phyloP scores from a whole-genome alignment of 148 eudicot species.

The Linanthus parryae region DNA sequence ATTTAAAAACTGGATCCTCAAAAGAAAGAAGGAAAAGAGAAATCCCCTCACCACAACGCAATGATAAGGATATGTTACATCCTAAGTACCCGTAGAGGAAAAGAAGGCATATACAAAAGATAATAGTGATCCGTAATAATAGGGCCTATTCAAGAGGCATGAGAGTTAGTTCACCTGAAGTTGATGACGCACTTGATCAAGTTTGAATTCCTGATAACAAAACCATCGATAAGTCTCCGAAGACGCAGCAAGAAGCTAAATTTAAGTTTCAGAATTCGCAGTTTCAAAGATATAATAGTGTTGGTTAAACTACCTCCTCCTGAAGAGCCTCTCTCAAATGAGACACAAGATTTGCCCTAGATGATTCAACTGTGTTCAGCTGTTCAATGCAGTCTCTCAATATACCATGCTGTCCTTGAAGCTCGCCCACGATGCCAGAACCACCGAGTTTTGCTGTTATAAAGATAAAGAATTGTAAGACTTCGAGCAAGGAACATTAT shows the following conservation, averaged over 20 bases:
- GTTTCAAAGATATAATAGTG: neutral
- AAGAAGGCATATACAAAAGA: neutral
- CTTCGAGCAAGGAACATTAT: too few species aligned
- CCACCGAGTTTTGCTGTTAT: conserved; percentile 39
- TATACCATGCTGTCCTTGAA: conserved; percentile 64
- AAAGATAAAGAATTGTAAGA: too few species aligned
- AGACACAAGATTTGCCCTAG: conserved; percentile 69
- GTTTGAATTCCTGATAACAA: conserved; percentile 60
- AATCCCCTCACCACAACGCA: too few species aligned
- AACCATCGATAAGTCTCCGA: conserved; percentile 9
- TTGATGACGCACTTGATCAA: conserved; percentile 62
- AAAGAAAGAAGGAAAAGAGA: neutral
- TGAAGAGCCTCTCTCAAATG: conserved; percentile 64
- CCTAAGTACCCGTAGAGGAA: neutral
- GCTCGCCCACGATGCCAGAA: conserved; percentile 50
- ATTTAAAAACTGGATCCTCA: neutral
- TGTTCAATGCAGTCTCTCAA: conserved; percentile 73
- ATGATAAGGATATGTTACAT: too few species aligned
- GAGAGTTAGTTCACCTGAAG: conserved; percentile 59
- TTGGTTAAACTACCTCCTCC: conserved; percentile 53
- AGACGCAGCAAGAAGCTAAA: neutral
- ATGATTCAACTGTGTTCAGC: conserved; percentile 57
- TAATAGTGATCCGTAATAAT: too few species aligned
- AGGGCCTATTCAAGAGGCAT: neutral
- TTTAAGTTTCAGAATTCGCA: conserved; percentile 1